Evolutionary conservation across 2,329 filamentous ascomycete species (phyloP), one percentile per base, ranked within the genome.

Genomic region (Nectriaceae sp.): DNA sequence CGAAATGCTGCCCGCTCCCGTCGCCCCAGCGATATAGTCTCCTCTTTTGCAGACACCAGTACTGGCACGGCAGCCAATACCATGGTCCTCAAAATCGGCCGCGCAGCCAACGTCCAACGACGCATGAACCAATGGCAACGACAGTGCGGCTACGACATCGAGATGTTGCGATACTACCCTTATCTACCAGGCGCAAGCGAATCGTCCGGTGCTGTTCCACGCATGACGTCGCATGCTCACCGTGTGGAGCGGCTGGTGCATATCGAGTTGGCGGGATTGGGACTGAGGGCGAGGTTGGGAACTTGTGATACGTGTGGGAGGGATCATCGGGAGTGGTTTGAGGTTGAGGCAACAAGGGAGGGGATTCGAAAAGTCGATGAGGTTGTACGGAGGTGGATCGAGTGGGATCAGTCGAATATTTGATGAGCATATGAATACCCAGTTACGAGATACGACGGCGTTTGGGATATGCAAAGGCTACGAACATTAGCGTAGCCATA

Each of bases 241-340:
- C 87, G 89, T 40, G 90, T 97, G 11, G 94, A 99, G 74, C 79
- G 91, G 21, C 71, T 99, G 49, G 87, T 97, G 38, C 94, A 99
- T 68, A 75, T 97, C 13, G 94, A 99, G 71, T 78, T 97, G n/a
- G 77, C 77, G 69, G 69, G 84, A 72, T 49, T 84, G 77, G 73
- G 81, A 2, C 54, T 84, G 52, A 72, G 82, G 51, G 69, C 72
- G 46, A 70, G 84, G 67, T 69, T 71, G 40, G 74, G 70, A 16
- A 80, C 81, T 44, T 99, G 94, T 62, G 76, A 77, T 4, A 80
- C 84, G 1, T 99, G 94, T 65, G 91, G 91, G 2, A 85, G 85
- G 63, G 86, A 90, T 60, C 94, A 99, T 69, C 77, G 87, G 44
- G 94, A 99, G 72, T 99, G 93, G 93, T 99, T 99, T 66, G 89